Evolutionary conservation across 306 rosid genomes (phyloP), one percentile per base, ranked within the genome.

Genomic region (Rubus idaeus): DNA sequence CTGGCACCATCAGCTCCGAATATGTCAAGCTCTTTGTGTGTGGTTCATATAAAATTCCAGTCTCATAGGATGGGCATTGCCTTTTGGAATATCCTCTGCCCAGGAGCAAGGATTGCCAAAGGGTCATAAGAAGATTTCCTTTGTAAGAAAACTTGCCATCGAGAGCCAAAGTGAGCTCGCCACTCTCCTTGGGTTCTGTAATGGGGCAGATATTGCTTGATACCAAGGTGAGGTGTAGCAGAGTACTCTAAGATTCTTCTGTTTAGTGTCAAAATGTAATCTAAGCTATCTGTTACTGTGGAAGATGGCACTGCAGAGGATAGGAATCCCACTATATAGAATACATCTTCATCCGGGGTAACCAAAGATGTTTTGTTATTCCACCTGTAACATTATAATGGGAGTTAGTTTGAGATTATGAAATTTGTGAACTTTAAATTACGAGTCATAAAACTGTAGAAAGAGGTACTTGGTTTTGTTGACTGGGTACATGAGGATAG

Each of bases 101-200:
- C 99, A 71, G 99, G 99, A 51, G 97, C 90, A 73, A 96, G 97
- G 68, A 96, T 85, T 77, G 98, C 91, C 55, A 89, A 80, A 68
- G 99, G 99, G 85, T 96, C 99, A 83, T 92, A 91, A 39, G 80
- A 68, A 78, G 58, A 84, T 83, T 96, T 96, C 82, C 93, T 92
- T 64, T 76, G 83, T 58, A 75, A 69, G 55, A 92, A 84, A 52
- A 73, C 82, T 64, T 86, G 80, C 99, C 98, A 96, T 60, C 58
- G 77, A 20, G 90, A 81, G 39, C 98, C 98, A 60, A 92, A 96
- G 75, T 96, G 99, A 76, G 82, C 77, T 86, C 78, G 53, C 99
- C 98, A 96, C 80, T 90, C 99, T 81, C 78, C 89, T 65, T 70
- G 78, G 56, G 90, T 81, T 80, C 49, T 87, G 91, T 92, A 89